Percentiles rank a stretch among this genome's conserved stretches.
phyloP scores from a whole-genome alignment of 1,284 basidiomycete genomes.

The Rhodotorula glutinis region DNA sequence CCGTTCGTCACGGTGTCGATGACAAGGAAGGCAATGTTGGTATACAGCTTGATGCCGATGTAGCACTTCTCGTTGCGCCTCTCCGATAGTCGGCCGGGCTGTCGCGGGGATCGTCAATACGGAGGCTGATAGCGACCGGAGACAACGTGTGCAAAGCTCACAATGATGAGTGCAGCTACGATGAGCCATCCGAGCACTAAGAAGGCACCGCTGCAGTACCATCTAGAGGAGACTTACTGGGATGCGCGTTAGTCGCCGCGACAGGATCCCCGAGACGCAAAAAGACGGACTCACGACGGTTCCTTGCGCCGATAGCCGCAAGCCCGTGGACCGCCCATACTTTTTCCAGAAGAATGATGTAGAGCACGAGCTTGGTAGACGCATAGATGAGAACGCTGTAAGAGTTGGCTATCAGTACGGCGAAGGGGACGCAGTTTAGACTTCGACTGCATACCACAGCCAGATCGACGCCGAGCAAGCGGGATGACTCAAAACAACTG shows the following conservation, averaged over 20 bases:
- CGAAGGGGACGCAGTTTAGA: neutral
- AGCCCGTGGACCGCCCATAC: constrained; percentile 48
- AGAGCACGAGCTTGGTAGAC: constrained; percentile 49
- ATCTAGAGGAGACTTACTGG: constrained; percentile 45
- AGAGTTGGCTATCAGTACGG: neutral
- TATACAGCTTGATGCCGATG: constrained; percentile 51
- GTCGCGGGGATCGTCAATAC: too few relatives aligned
- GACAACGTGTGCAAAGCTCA: neutral
- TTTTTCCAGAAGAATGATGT: constrained; percentile 42
- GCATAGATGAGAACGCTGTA: constrained; percentile 52
- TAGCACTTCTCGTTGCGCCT: constrained; percentile 51
- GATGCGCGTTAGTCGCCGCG: neutral
- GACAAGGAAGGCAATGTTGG: constrained; percentile 51
- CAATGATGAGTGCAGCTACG: constrained; percentile 47
- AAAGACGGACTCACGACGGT: constrained; percentile 4
- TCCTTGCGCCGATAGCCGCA: neutral
- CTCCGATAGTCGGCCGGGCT: constrained; percentile 47
- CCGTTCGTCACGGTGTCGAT: constrained; percentile 52
- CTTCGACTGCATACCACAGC: constrained; percentile 20
- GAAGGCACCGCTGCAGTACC: constrained; percentile 49
- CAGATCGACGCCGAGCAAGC: constrained; percentile 42
- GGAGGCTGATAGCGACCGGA: neutral
- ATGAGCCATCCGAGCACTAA: constrained; percentile 48
- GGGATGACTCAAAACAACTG: neutral
- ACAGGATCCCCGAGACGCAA: neutral